Evolutionary conservation across 306 rosid species (phyloP).

Genomic region (Malus fusca): DNA sequence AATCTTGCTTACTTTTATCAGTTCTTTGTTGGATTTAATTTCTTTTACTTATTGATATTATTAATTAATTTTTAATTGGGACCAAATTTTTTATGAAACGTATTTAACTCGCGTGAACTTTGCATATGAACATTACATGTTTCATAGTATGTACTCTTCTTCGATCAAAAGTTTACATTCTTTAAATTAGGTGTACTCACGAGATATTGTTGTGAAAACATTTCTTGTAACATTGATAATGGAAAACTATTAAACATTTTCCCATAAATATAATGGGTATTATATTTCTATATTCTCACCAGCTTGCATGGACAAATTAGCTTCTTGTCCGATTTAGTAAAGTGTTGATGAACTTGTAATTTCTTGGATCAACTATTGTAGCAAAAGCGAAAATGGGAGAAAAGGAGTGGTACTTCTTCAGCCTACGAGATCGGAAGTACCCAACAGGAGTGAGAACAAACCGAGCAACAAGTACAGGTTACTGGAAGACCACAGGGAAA

Average conservation of each 20-base stretch:
- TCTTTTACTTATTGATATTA: background rate
- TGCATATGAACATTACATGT: background rate
- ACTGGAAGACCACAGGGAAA: slow-evolving; percentile 95
- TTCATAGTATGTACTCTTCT: background rate
- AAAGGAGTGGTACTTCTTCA: slow-evolving; percentile 92
- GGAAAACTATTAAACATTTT: background rate
- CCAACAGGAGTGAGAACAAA: slow-evolving; percentile 92
- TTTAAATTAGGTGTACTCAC: background rate
- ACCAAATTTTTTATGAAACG: background rate
- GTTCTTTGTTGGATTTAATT: background rate
- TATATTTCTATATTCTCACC: background rate
- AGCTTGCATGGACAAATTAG: background rate
- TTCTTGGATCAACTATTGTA: slow-evolving; percentile 7
- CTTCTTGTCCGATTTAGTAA: background rate
- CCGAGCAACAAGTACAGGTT: slow-evolving; percentile 83
- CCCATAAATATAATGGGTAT: background rate
- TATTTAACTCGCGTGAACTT: background rate
- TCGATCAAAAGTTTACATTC: background rate
- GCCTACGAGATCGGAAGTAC: slow-evolving; percentile 80
- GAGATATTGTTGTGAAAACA: background rate
- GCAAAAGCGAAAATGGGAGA: slow-evolving; percentile 97
- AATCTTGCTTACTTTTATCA: background rate
- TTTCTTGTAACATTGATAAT: background rate
- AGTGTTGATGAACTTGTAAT: background rate
- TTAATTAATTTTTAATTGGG: background rate